Base-by-base conservation (phyloP, 2,329 filamentous ascomycete species). In the Didymella lethalis region DNA sequence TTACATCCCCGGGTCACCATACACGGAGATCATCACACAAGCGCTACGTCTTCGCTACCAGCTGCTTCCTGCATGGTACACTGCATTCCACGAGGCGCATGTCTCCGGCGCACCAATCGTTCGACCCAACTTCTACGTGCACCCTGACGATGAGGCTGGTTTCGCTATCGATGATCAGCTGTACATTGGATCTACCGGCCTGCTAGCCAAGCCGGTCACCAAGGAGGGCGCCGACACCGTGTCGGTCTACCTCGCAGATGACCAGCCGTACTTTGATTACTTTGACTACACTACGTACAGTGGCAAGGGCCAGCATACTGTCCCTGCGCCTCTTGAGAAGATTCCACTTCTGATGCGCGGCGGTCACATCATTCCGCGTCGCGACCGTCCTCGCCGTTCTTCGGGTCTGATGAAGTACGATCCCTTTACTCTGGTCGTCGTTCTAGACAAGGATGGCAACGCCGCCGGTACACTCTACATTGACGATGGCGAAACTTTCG, bases 41-140 rank as follows among this genome's bases (percentile, higher is more conserved):
- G 93, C 95, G 1, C 83, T 99, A 41, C 90, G 93, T 32, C 85
- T 99, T 41, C 88, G 95, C 49, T 99, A 99, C 78, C 88, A 90
- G 63, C 84, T 99, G 34, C 85, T 99, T 40, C 95, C 95, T 28
- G 88, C 91, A 1, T 98, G 93, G 93, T 99, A 99, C 78, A 98
- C 94, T 1, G 93, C 94, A 8, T 99, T 99, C 83, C 92, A 94
- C 73, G 88, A 96, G 71, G 92, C 95, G 12, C 90, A 91, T 68
- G 84, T 88, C 16, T 88, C 91, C 47, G 94, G 93, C 40, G 90
- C 88, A 54, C 95, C 95, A 0, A 94, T 99, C 67, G 83, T 99
- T 54, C 87, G 92, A 51, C 94, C 95, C 10, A 93, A 98, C 80
- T 96, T 93, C 80, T 98, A 94, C 81, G 90, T 92, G 1, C 92